Base-by-base conservation (phyloP, 441 rosid genomes). In the Populus trichocarpa region DNA sequence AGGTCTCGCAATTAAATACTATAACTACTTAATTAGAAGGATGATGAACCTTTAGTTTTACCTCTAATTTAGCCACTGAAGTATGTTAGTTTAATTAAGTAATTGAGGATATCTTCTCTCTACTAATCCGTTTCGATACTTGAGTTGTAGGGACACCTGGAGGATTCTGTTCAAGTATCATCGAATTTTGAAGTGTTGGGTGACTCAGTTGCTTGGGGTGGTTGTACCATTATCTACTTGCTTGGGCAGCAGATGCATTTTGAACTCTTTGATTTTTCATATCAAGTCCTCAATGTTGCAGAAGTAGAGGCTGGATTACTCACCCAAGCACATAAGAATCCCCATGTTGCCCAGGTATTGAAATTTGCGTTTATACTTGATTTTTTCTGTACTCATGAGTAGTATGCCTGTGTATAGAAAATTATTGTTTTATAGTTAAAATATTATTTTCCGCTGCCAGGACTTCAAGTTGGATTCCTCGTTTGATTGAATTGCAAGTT, bases 201-300 rank as follows among this genome's bases (percentile, higher is more conserved):
- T 14, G 99, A 97, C 82, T 93, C 98, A 8, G 88, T 95, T 77
- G 97, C 99, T 69, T 95, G 99, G 99, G 99, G 99, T 76, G 97
- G 99, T 69, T 97, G 99, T 82, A 97, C 99, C 77, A 90, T 97
- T 78, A 90, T 95, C 50, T 95, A 92, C 89, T 85, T 95, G 85
- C 99, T 97, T n/a, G 99, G 99, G 36, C 99, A 97, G 77, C 97
- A 95, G 86, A 91, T 97, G 81, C 99, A 93, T 85, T 97, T 95
- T 82, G 99, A 97, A 92, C 91, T 93, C 72, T 95, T 97, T 78
- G 98, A 95, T 86, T 95, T 97, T 83, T 95, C 98, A 59, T 88
- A 97, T 86, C 98, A 97, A 89, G 90, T 97, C 85, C 99, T 97
- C 67, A 93, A 95, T 82, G 93, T 92, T 77, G 97, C 99, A 12